Percentiles rank a stretch among this genome's conserved stretches.
Evolutionary conservation across 2,329 filamentous ascomycete species (phyloP).

Genomic region (Aspergillus costaricaensis): DNA sequence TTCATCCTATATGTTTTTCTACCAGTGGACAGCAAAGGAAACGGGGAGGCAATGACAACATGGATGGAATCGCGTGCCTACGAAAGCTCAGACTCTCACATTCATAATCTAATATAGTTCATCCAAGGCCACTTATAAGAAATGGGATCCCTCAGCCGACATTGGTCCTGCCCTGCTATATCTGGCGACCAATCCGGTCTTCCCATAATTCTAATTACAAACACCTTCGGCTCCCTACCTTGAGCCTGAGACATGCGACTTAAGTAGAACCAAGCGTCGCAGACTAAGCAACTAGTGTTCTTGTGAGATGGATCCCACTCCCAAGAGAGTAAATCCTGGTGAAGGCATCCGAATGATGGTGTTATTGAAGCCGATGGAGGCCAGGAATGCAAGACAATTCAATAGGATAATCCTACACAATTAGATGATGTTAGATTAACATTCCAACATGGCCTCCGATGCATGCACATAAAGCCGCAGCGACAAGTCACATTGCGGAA

Average conservation of each 20-base stretch:
- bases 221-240: not conserved
- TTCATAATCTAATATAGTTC: not conserved
- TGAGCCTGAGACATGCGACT: not conserved
- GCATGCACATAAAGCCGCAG: too few relatives aligned
- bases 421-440: too few relatives aligned
- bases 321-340: not conserved
- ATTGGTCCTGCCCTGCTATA: not conserved
- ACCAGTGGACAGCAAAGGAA: too few relatives aligned
- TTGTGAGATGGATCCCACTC: not conserved
- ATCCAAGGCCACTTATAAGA: not conserved
- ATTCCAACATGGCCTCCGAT: too few relatives aligned
- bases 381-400: not conserved
- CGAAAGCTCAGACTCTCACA: not conserved
- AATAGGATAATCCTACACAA: too few relatives aligned
- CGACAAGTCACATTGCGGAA: too few relatives aligned
- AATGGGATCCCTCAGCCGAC: not conserved
- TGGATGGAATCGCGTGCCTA: too few relatives aligned
- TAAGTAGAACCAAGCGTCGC: not conserved
- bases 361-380: not conserved
- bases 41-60: too few relatives aligned
- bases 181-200: not conserved
- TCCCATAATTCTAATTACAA: not conserved
- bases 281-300: not conserved
- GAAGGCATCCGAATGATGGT: not conserved
- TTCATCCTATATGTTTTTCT: too few relatives aligned